These are phyloP conservation scores for Isabelozyma pseudorhagii DNA, from an alignment of 805 yeast species.

Conservation along the genomic window DNA sequence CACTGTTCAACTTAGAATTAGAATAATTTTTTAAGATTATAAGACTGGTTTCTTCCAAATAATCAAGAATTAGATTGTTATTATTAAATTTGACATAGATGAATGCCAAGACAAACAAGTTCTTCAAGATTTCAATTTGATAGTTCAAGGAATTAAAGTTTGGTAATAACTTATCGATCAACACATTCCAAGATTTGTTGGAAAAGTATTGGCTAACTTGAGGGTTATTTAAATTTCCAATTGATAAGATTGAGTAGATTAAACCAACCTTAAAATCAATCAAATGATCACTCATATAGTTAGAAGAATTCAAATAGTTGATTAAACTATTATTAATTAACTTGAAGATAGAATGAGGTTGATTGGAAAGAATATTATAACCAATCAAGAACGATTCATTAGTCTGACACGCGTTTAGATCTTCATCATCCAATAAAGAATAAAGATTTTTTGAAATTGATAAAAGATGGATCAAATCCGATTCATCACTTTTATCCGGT, in stretches of 20 bases:
- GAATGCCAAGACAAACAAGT: conserved; percentile 42
- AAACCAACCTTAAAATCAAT: conserved; percentile 37
- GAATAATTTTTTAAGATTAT: conserved; percentile 38
- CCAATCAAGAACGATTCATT: conserved; percentile 33
- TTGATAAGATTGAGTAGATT: conserved; percentile 42
- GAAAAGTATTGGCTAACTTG: conserved; percentile 22
- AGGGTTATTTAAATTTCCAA: conserved; percentile 30
- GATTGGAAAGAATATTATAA: conserved; percentile 16
- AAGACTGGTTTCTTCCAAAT: conserved; percentile 45
- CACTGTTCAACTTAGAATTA: conserved; percentile 4
- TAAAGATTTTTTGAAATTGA: conserved; percentile 26
- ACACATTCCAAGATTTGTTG: conserved; percentile 44
- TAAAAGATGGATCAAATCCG: conserved; percentile 24
- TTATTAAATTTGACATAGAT: conserved; percentile 41
- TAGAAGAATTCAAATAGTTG: conserved; percentile 15
- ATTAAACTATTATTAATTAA: conserved; percentile 18
- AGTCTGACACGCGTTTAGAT: conserved; percentile 5
- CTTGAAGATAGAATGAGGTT: conserved; percentile 15
- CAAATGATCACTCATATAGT: not conserved
- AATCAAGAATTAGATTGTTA: conserved; percentile 43
- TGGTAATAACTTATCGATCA: conserved; percentile 32
- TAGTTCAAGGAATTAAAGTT: conserved; percentile 27
- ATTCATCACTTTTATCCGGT: not conserved
- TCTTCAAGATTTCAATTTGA: conserved; percentile 41
- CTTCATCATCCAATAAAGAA: conserved; percentile 8